These are phyloP conservation scores for Kazachstania sp. DNA, from an alignment of 1,139 yeast species.

Conservation along the genomic window DNA sequence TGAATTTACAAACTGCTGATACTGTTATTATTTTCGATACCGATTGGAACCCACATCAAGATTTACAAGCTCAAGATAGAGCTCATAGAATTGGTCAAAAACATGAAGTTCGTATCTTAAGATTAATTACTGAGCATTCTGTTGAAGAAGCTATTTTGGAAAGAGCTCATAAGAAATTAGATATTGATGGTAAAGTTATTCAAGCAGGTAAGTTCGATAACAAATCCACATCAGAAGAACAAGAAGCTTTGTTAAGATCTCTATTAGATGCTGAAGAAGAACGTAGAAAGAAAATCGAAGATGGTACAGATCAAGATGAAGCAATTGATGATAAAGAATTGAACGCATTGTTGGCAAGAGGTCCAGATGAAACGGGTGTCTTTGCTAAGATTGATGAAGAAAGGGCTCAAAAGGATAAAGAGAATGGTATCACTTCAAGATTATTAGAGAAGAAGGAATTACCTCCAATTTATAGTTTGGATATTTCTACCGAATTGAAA, in stretches of 20 bases:
- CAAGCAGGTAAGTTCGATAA: conserved; percentile 85
- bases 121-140: conserved; percentile 73
- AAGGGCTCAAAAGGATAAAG: conserved; percentile 40
- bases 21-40: conserved; percentile 82
- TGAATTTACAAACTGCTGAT: conserved; percentile 80
- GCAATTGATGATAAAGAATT: conserved; percentile 64
- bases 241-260: conserved; percentile 65
- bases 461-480: conserved; percentile 60
- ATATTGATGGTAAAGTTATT: conserved; percentile 81
- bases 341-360: conserved; percentile 64
- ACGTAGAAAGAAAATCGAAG: conserved; percentile 39
- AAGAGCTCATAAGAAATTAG: conserved; percentile 73
- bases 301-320: conserved; percentile 37
- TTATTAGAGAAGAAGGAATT: conserved; percentile 53
- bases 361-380: conserved; percentile 46
- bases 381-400: conserved; percentile 54
- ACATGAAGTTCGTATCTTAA: conserved; percentile 71
- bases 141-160: conserved; percentile 78
- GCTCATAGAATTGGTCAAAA: conserved; percentile 89
- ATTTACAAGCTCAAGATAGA: conserved; percentile 84
- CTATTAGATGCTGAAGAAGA: conserved; percentile 65
- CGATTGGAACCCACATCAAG: conserved; percentile 92
- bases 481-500: conserved; percentile 43
- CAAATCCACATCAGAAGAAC: conserved; percentile 75
- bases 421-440: conserved; percentile 37